Evolutionary conservation across 208 protist species (phyloP).

Genomic region (Trypanosoma avium): DNA sequence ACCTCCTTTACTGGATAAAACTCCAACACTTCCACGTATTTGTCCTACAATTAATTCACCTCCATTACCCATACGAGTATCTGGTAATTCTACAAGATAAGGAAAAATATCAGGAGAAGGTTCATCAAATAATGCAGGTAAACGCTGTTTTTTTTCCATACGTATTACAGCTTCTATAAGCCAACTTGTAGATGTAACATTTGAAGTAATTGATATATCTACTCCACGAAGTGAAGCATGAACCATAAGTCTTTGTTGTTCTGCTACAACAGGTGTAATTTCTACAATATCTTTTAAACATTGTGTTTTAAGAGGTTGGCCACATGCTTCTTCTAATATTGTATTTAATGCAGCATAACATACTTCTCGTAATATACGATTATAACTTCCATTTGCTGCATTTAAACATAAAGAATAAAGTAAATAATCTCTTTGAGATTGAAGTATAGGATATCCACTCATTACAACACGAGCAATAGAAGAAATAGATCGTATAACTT

Average conservation of each 20-base stretch:
- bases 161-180: slow-evolving; percentile 49
- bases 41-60: slow-evolving; percentile 80
- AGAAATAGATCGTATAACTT: slow-evolving; percentile 48
- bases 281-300: slow-evolving; percentile 41
- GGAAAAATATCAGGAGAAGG: slow-evolving; percentile 47
- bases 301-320: slow-evolving; percentile 39
- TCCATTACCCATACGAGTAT: slow-evolving; percentile 68
- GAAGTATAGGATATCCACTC: slow-evolving; percentile 29
- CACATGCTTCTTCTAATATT: slow-evolving; percentile 58
- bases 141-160: slow-evolving; percentile 51
- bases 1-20: slow-evolving; percentile 53
- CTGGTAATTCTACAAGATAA: slow-evolving; percentile 67
- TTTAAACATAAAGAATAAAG: slow-evolving; percentile 72
- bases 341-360: slow-evolving; percentile 55
- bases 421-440: slow-evolving; percentile 49
- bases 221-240: slow-evolving; percentile 61
- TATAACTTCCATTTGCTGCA: slow-evolving; percentile 25
- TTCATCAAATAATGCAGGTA: slow-evolving; percentile 54
- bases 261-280: slow-evolving; percentile 50
- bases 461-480: slow-evolving; percentile 66
- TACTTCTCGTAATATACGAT: slow-evolving; percentile 43
- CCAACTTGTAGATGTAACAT: slow-evolving; percentile 55
- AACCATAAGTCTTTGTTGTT: slow-evolving; percentile 67
- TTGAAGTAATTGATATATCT: slow-evolving; percentile 36
- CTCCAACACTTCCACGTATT: slow-evolving; percentile 79